Evolutionary conservation across 257 asterid genomes (phyloP), one percentile per base, ranked within the genome.

Genomic region (Ophiorrhiza pumila): DNA sequence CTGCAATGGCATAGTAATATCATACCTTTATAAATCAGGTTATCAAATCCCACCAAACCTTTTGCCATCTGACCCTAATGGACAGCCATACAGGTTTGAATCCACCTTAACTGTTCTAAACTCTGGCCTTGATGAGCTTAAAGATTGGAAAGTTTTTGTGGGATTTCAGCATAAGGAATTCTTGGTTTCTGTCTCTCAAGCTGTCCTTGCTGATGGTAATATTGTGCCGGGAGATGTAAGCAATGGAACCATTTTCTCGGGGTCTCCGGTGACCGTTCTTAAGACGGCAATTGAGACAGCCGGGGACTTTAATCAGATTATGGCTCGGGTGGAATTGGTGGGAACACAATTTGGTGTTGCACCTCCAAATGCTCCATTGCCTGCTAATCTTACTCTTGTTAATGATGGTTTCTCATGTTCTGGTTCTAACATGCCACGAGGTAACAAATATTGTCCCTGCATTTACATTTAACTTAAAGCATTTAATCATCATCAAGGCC

Each of bases 271-370:
- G 60, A 74, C 86, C 12, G 90, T 85, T 76, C 82, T 88, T 5
- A 83, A 84, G 72, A 78, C 93, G 0, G 93, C 91, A 7, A 75
- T 90, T 52, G 83, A 80, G 53, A 91, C 96, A 0, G 97, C 91
- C 5, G 97, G 96, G 43, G 84, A 91, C 76, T 7, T 69, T 23
- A 49, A 71, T 31, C 90, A 81, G 84, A 90, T 88, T 89, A 78
- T 65, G 62, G 90, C 79, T 32, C 79, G 68, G 69, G 80, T 90
- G 32, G 76, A 82, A 17, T 57, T 91, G 82, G 75, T 81, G 69
- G 95, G 97, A 7, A 91, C 97, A 0, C 84, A 81, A 81, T 88
- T 85, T 43, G 97, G 95, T 3, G 89, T 81, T 25, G 81, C 80
- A 31, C 69, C 74, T 46, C 85, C 87, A 5, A 63, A 20, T 34